Conservation (phyloP, 768 basidiomycete species). For the Tricholoma saponaceum region DNA sequence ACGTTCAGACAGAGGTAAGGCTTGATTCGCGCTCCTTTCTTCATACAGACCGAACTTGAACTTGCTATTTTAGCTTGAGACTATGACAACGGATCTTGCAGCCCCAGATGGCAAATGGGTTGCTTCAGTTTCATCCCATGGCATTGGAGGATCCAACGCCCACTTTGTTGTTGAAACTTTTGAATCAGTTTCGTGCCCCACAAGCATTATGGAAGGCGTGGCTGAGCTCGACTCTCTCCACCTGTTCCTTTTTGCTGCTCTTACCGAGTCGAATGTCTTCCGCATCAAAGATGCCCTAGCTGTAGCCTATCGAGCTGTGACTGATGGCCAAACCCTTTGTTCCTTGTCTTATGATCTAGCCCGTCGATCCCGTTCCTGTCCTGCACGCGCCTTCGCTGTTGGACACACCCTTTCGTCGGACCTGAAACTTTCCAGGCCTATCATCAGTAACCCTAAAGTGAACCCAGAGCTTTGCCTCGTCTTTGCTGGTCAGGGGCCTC, state of each 20-base stretch:
- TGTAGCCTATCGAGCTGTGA: background rate
- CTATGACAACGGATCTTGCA: background rate
- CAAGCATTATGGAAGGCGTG: background rate
- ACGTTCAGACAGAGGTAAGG: background rate
- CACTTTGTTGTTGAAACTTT: slow-evolving; percentile 1
- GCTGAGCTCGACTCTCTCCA: background rate
- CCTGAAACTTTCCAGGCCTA: background rate
- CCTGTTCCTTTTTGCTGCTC: background rate
- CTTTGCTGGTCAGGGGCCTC: slow-evolving; percentile 1
- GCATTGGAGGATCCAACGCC: slow-evolving; percentile 1
- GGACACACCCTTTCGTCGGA: background rate
- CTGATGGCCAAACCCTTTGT: background rate
- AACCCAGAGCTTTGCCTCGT: slow-evolving; percentile 1
- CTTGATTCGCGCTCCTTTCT: background rate
- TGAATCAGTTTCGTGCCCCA: background rate
- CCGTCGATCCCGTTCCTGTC: background rate
- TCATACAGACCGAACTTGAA: background rate
- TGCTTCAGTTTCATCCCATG: background rate
- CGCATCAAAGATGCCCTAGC: background rate
- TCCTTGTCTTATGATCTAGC: slow-evolving; percentile 1
- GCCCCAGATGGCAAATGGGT: slow-evolving; percentile 1
- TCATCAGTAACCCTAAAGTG: background rate
- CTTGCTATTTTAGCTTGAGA: background rate
- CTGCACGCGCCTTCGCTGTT: background rate
- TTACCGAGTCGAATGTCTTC: background rate